Evolutionary conservation across 2,329 filamentous ascomycete species (phyloP), one percentile per base, ranked within the genome.

Genomic region (Epichloe scottii): DNA sequence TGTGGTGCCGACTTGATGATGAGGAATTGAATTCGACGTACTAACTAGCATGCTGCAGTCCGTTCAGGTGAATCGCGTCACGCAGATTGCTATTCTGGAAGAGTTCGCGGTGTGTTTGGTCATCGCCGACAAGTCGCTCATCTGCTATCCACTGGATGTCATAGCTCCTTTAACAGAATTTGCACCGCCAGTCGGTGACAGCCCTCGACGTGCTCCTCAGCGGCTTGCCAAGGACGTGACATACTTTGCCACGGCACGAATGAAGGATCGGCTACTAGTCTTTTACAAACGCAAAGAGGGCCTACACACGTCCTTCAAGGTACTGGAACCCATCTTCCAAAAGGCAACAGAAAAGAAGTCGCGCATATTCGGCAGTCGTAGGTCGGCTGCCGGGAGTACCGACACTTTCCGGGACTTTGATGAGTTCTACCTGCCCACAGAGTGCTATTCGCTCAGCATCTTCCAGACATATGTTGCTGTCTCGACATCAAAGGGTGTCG

Each of bases 391-490:
- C 33, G 89, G 89, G 19, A 82, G 79, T 53, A 96, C 91, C 0
- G 93, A 98, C 60, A 91, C 91, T 60, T 98, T 97, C 81, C 85
- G 93, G 55, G 93, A 98, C 63, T 98, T 90, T 65, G 93, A 98
- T 70, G 93, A 97, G 59, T 98, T 98, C 69, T 98, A 97, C 70
- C 90, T 98, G 59, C 93, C 93, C 0, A 85, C 87, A 2, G 94
- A 98, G 64, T 96, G 89, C 66, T 95, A 85, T 67, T 89, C 87
- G 46, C 86, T 98, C 64, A 97, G 96, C 67, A 79, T 98, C 49
- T 98, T 97, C 78, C 89, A 96, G 65, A 89, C 85, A 0, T 94
- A 89, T 55, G 85, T 98, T 49, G 89, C 93, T 10, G 89, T 98
- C 46, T 84, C 88, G 19, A 97, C 91, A 0, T 79, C 88, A 40